These are phyloP conservation scores for Cardamine chenopodiifolia DNA, from an alignment of 345 rosid species.

Conservation along the genomic window DNA sequence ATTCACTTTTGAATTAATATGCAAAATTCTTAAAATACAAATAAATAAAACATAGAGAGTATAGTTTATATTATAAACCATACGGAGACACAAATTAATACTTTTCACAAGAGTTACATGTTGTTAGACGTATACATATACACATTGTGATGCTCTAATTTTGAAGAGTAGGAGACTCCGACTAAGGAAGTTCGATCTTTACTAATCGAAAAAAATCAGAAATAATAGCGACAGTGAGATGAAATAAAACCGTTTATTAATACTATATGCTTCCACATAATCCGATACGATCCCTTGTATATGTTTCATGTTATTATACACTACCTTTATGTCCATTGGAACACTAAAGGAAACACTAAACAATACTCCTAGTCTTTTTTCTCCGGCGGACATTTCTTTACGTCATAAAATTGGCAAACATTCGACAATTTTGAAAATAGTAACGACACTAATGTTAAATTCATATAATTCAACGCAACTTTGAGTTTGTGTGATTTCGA, in stretches of 20 bases:
- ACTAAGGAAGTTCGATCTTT: background rate
- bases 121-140: background rate
- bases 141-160: background rate
- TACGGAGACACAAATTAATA: background rate
- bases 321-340: background rate
- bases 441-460: slow-evolving; percentile 5
- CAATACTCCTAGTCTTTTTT: slow-evolving; percentile 27
- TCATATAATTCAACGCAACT: slow-evolving; percentile 19
- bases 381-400: slow-evolving; percentile 22
- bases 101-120: background rate
- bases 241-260: background rate
- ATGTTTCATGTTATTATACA: background rate
- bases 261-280: background rate
- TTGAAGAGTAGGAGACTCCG: background rate
- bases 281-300: background rate
- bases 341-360: slow-evolving; percentile 25
- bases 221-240: background rate
- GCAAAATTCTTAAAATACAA: too few species aligned
- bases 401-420: slow-evolving; percentile 1
- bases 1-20: too few species aligned
- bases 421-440: slow-evolving; percentile 5
- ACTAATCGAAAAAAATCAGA: background rate
- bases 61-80: too few species aligned
- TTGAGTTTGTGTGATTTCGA: slow-evolving; percentile 1
- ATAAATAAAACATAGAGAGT: too few species aligned